A percentile compares a stretch with the other conserved stretches of the same genome.
These are phyloP conservation scores for Solanum chiquidenum DNA, from an alignment of 257 asterid species.

Conservation along the genomic window DNA sequence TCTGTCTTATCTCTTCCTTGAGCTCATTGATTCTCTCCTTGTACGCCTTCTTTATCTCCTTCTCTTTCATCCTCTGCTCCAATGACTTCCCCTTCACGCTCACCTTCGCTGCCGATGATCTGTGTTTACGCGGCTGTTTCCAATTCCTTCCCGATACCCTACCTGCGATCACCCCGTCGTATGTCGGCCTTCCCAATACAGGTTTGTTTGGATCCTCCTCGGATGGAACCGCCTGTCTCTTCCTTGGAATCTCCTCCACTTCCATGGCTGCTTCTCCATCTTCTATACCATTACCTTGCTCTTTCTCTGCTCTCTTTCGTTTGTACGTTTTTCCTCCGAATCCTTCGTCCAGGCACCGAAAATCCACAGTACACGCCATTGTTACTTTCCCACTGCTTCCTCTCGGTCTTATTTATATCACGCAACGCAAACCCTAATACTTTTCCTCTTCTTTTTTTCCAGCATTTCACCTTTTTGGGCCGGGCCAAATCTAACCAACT, in stretches of 20 bases:
- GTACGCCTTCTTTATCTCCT: slow-evolving; percentile 69
- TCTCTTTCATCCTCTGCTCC: slow-evolving; percentile 58
- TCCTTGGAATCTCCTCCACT: slow-evolving; percentile 7
- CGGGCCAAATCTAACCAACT: not conserved
- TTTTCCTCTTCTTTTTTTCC: not conserved
- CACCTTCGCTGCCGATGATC: slow-evolving; percentile 60
- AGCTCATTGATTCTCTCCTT: slow-evolving; percentile 55
- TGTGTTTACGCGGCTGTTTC: slow-evolving; percentile 74
- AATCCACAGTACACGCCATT: slow-evolving; percentile 92
- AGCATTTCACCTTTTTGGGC: not conserved
- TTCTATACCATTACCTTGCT: not conserved
- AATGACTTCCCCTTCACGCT: slow-evolving; percentile 37
- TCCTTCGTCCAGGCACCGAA: slow-evolving; percentile 76
- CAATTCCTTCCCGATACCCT: slow-evolving; percentile 81
- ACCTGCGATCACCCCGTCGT: slow-evolving; percentile 88
- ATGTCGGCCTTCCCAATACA: slow-evolving; percentile 45
- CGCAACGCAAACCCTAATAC: not conserved
- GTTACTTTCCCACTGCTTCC: not conserved
- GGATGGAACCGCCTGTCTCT: slow-evolving; percentile 62
- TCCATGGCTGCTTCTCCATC: slow-evolving; percentile 9
- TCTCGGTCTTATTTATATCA: not conserved
- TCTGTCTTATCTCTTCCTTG: slow-evolving; percentile 66
- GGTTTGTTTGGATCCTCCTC: slow-evolving; percentile 58
- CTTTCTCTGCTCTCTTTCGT: slow-evolving; percentile 67
- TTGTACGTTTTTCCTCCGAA: slow-evolving; percentile 90